Evolutionary conservation across 2,329 filamentous ascomycete genomes (phyloP).

Genomic region (Penicillium sp.): DNA sequence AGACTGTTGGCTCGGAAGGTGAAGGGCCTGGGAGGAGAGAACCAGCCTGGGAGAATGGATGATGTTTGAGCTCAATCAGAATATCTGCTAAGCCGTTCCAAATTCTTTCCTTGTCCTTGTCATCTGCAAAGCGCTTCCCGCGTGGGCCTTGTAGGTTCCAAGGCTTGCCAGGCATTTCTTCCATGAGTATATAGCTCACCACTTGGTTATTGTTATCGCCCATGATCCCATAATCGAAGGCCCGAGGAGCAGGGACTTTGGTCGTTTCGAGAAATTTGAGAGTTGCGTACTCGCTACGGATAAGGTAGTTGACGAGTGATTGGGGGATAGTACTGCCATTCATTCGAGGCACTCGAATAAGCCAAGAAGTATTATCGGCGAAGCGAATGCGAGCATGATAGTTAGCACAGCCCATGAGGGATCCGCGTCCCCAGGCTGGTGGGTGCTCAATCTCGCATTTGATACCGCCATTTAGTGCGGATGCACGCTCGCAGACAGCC

Average conservation of each 20-base stretch:
- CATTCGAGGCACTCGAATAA: conserved; percentile 12
- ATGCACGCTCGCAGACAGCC: conserved; percentile 10
- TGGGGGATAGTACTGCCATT: conserved; percentile 12
- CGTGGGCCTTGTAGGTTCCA: conserved; percentile 8
- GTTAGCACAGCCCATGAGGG: conserved; percentile 7
- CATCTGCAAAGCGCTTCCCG: conserved; percentile 9
- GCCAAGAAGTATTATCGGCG: conserved; percentile 2
- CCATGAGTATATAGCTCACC: conserved; percentile 13
- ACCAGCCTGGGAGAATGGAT: conserved; percentile 9
- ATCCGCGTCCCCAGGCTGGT: conserved; percentile 2
- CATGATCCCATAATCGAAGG: conserved; percentile 33
- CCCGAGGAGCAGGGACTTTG: conserved; percentile 33
- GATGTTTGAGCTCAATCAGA: conserved; percentile 8
- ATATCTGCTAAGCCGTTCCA: conserved; percentile 10
- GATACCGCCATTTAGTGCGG: conserved; percentile 7
- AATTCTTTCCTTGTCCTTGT: conserved; percentile 10
- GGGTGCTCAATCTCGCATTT: conserved; percentile 13
- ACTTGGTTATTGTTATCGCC: conserved; percentile 6
- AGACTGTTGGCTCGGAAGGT: conserved; percentile 6
- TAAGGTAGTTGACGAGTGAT: conserved; percentile 18
- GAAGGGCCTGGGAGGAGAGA: conserved; percentile 8
- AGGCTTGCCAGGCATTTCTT: conserved; percentile 8
- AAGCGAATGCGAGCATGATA: conserved; percentile 15
- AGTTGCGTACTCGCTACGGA: conserved; percentile 39
- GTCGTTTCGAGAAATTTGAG: conserved; percentile 38